Base-by-base conservation (phyloP, 345 rosid species). In the Kernera saxatilis region DNA sequence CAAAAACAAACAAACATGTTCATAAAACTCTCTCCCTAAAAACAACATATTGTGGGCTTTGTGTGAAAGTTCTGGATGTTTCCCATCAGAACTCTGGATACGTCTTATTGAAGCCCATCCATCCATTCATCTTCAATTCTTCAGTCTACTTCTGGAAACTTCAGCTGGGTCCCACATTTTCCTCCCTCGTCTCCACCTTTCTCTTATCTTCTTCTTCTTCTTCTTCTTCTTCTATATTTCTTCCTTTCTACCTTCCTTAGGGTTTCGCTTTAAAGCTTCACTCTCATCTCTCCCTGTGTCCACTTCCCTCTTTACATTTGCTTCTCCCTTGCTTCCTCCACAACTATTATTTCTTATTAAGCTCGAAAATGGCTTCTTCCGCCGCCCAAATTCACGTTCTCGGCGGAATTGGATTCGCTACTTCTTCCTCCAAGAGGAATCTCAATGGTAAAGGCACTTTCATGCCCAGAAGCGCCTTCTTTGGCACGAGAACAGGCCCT, bases 311-410 rank as follows among this genome's bases (percentile, higher is more conserved):
- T n/a, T n/a, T n/a, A n/a, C n/a, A n/a, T 15, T 36, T 2, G 7
- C 49, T 35, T 39, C 11, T 69, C 50, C 52, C 4, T 17, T 32
- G 15, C 40, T 33, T 15, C 29, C 27, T n/a, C 53, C 22, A 9
- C 39, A 46, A 5, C 10, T 17, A 6, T 52, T 32, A 9, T 2
- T n/a, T 13, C 6, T 3, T 0, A 2, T 17, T 1, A n/a, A 39
- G 1, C 60, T 2, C 3, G 3, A 4, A 6, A 22, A 93, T 93
- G 98, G 96, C 98, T 48, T 88, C 86, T 0, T 84, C 92, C 26
- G 53, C 97, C 3, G 94, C 96, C 4, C 98, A 90, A 29, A 82
- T 85, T 40, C 87, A 90, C 63, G 77, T 79, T n/a, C 83, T 88
- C 6, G 89, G 94, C 13, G 86, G 86, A 36, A 43, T 73, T 15